Evolutionary conservation across 192 early-diverging fungal genomes (phyloP).

Genomic region (Entophlyctis helioformis): DNA sequence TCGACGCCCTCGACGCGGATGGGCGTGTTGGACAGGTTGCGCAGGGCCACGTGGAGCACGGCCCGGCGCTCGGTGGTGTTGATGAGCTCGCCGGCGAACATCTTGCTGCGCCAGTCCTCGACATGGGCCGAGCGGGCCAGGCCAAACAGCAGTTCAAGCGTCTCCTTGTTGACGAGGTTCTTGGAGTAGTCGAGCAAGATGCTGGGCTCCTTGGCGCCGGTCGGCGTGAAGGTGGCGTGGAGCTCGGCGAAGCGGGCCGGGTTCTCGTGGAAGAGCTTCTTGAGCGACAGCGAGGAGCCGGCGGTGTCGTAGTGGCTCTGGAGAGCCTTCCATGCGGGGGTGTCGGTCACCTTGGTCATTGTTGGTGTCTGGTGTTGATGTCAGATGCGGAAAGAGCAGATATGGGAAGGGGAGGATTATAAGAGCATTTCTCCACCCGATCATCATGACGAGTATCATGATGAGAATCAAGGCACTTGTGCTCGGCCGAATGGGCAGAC

Average conservation of each 20-base stretch:
- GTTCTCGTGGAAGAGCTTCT: constrained; percentile 69
- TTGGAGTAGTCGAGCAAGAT: constrained; percentile 95
- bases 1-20: constrained; percentile 81
- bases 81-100: constrained; percentile 92
- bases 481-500: too few species aligned
- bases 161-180: constrained; percentile 79
- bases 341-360: constrained; percentile 24
- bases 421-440: too few species aligned
- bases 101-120: constrained; percentile 76
- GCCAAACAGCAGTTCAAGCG: constrained; percentile 64
- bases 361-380: too few species aligned
- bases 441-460: too few species aligned
- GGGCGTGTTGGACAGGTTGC: constrained; percentile 70
- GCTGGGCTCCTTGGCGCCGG: constrained; percentile 39
- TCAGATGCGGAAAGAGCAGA: too few species aligned
- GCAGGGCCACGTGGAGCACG: constrained; percentile 89
- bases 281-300: constrained; percentile 65
- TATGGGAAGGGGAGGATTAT: too few species aligned
- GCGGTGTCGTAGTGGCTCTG: constrained; percentile 73
- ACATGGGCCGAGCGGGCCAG: constrained; percentile 78
- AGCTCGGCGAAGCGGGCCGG: constrained; percentile 67
- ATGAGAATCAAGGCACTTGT: too few species aligned
- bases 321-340: constrained; percentile 70
- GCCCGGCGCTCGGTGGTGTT: constrained; percentile 96
- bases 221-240: constrained; percentile 52